Evolutionary conservation across 2,329 filamentous ascomycete species (phyloP).

Genomic region (Verticillium nonalfalfae): DNA sequence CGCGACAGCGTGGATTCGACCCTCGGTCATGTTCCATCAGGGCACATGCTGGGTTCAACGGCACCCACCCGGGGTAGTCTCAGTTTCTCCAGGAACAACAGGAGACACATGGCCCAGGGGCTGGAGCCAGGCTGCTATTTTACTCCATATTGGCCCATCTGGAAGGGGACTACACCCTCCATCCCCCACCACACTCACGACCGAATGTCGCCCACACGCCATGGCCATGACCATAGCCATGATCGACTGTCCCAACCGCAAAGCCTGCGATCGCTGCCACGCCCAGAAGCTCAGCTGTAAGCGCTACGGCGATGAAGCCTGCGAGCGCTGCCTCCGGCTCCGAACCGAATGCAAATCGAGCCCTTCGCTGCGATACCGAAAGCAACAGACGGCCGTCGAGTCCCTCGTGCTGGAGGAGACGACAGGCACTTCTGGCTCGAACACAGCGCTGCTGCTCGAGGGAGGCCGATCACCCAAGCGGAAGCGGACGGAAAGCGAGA

Average conservation of each 20-base stretch:
- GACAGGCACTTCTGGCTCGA: neutral
- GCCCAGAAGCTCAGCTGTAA: slow-evolving; percentile 39
- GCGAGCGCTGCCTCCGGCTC: slow-evolving; percentile 34
- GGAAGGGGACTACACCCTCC: neutral
- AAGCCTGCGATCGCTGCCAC: slow-evolving; percentile 41
- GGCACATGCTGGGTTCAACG: neutral
- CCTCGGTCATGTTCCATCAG: neutral
- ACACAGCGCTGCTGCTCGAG: neutral
- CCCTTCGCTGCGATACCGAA: slow-evolving; percentile 31
- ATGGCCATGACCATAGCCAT: slow-evolving; percentile 24
- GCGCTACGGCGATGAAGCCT: slow-evolving; percentile 29
- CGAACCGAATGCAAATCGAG: slow-evolving; percentile 36
- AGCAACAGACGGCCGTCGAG: slow-evolving; percentile 14
- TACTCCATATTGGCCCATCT: neutral
- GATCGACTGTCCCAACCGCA: slow-evolving; percentile 31
- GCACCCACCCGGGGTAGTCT: neutral
- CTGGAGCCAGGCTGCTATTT: neutral
- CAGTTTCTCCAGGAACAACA: slow-evolving; percentile 1
- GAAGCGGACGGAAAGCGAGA: slow-evolving; percentile 25
- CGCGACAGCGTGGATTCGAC: neutral
- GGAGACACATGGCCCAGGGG: neutral
- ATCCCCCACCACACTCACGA: neutral
- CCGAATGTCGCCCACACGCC: slow-evolving; percentile 1
- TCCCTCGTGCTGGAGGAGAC: slow-evolving; percentile 2
- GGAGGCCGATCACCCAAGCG: slow-evolving; percentile 27